Evolutionary conservation across 345 rosid species (phyloP).

Genomic region (Rhodamnia argentea): DNA sequence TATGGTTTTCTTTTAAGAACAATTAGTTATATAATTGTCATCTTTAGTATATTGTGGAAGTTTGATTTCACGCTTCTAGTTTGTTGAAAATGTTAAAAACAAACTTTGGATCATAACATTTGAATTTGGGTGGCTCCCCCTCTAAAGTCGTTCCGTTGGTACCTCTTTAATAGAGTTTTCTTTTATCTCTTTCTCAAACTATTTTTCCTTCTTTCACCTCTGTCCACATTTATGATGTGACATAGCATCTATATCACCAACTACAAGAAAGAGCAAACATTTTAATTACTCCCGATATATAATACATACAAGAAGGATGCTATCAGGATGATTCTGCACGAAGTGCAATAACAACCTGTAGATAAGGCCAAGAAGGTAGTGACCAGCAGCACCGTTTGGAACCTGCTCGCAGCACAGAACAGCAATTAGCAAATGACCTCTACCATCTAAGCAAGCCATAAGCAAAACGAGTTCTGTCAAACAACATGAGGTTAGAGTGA

Average conservation of each 20-base stretch:
- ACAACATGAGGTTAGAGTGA: background rate
- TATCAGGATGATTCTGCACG: background rate
- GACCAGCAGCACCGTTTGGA: conserved; percentile 97
- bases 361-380: conserved; percentile 93
- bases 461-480: background rate
- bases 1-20: background rate
- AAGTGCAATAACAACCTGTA: conserved; percentile 44
- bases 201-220: background rate
- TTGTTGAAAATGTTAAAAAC: background rate
- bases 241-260: background rate
- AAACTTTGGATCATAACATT: background rate
- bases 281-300: background rate
- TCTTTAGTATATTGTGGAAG: background rate
- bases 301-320: background rate
- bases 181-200: background rate
- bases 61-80: background rate
- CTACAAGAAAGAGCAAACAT: background rate
- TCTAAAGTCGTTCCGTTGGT: background rate
- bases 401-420: conserved; percentile 27
- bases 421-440: background rate
- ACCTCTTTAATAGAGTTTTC: background rate
- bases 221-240: background rate
- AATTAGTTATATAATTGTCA: background rate
- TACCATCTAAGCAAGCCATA: background rate
- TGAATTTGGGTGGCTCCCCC: background rate